Percentiles rank a stretch among this genome's conserved stretches.
Evolutionary conservation across 2,329 filamentous ascomycete species (phyloP).

Genomic region (Colletotrichum spaethianum): DNA sequence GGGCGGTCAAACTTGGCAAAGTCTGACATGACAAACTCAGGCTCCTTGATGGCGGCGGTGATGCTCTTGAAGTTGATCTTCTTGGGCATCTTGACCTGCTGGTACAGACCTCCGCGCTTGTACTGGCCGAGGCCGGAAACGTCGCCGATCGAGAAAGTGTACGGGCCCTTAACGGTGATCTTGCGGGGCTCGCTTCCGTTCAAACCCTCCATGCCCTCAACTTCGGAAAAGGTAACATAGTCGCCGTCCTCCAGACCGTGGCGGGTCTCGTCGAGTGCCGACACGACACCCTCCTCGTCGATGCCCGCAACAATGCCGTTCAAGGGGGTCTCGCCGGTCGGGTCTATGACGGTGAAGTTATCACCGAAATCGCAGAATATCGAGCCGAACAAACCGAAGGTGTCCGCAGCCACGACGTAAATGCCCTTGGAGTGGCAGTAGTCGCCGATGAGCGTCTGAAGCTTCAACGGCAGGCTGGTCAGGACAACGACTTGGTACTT

Average conservation of each 20-base stretch:
- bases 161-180: conserved; percentile 94
- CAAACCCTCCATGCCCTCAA: conserved; percentile 91
- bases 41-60: conserved; percentile 83
- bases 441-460: conserved; percentile 88
- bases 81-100: conserved; percentile 99
- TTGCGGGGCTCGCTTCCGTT: conserved; percentile 90
- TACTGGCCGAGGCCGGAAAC: conserved; percentile 91
- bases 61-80: conserved; percentile 90
- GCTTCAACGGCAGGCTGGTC: conserved; percentile 84
- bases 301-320: conserved; percentile 93
- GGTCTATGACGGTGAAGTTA: conserved; percentile 90
- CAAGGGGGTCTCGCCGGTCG: conserved; percentile 89
- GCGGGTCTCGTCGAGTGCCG: conserved; percentile 92
- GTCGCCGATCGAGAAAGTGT: conserved; percentile 97
- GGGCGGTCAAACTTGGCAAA: conserved; percentile 98
- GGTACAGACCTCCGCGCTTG: conserved; percentile 88
- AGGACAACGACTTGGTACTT: conserved; percentile 94
- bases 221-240: conserved; percentile 93
- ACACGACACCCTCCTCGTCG: conserved; percentile 90
- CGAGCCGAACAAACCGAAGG: conserved; percentile 92
- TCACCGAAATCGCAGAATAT: conserved; percentile 98
- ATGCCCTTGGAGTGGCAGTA: conserved; percentile 97
- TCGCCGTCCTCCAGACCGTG: conserved; percentile 98
- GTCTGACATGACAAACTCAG: conserved; percentile 92
- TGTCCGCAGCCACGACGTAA: conserved; percentile 89